A percentile compares a stretch with the other conserved stretches of the same genome.
These are phyloP conservation scores for Climacium dendroides DNA, from an alignment of 225 moss, liverwort and hornwort species.

Conservation along the genomic window DNA sequence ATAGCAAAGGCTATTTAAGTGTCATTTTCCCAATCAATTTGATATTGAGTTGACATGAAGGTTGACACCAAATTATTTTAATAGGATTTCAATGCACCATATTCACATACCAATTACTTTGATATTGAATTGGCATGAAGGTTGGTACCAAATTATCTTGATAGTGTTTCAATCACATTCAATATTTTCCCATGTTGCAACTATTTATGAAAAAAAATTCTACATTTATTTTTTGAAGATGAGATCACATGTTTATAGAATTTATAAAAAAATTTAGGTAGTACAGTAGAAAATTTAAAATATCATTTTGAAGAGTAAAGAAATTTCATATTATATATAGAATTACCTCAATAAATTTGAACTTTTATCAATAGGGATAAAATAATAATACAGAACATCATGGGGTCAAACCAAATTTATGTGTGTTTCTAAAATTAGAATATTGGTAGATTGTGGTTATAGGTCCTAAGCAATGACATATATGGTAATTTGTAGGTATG, in stretches of 20 bases:
- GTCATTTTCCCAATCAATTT: no score
- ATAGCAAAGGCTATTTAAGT: no score
- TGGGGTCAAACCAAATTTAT: background rate
- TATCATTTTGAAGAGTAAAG: background rate
- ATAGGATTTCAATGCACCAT: no score
- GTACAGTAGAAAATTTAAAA: background rate
- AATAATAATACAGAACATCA: background rate
- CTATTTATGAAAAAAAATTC: background rate
- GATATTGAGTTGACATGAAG: no score
- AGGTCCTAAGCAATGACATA: no score
- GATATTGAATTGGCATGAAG: no score
- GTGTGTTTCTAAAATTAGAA: background rate
- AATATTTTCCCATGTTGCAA: fast-evolving
- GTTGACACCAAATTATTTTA: no score
- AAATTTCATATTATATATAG: background rate
- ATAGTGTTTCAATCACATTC: no score
- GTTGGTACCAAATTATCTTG: no score
- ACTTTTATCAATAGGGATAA: no score
- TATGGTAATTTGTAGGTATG: no score
- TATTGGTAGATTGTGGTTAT: background rate
- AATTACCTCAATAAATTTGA: background rate
- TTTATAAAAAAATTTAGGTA: background rate
- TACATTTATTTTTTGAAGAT: background rate
- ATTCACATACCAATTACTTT: no score
- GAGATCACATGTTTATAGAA: background rate